phyloP scores from a whole-genome alignment of 768 basidiomycete genomes.

The Suillus paluster region DNA sequence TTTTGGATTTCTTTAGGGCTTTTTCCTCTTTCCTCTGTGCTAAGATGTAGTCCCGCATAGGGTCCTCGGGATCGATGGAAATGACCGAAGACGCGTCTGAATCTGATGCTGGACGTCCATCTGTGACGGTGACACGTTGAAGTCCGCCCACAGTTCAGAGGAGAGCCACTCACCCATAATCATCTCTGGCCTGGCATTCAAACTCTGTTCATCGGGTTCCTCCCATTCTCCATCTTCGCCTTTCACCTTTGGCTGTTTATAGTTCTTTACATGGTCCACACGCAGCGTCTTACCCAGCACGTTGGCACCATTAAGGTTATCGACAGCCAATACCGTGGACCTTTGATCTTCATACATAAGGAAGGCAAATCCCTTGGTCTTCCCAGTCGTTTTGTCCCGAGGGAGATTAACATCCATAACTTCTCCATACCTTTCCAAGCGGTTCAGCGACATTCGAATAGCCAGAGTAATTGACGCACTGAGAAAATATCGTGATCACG shows the following conservation, averaged over 20 bases:
- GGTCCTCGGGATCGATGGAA: conserved; percentile 93
- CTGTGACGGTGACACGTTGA: conserved; percentile 35
- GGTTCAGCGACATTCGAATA: conserved; percentile 9
- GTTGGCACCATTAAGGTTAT: conserved; percentile 96
- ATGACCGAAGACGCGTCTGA: conserved; percentile 67
- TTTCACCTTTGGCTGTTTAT: conserved; percentile 83
- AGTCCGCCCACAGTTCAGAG: not conserved
- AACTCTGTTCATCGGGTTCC: conserved; percentile 82
- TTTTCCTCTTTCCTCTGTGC: conserved; percentile 75
- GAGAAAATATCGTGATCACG: conserved; percentile 96
- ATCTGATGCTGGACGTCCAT: conserved; percentile 59
- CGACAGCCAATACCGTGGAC: conserved; percentile 94
- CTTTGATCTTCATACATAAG: conserved; percentile 99
- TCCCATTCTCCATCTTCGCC: conserved; percentile 84
- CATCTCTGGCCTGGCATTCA: conserved; percentile 85
- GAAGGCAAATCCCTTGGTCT: conserved; percentile 91
- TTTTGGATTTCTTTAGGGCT: conserved; percentile 62
- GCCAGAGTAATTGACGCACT: conserved; percentile 58
- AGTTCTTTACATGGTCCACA: conserved; percentile 92
- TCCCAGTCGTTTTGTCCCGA: conserved; percentile 91
- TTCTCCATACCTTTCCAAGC: conserved; percentile 82
- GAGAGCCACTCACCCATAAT: conserved; percentile 53
- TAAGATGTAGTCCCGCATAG: conserved; percentile 93
- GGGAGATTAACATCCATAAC: conserved; percentile 95
- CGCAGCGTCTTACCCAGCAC: conserved; percentile 86